Base-by-base conservation (phyloP, 2,329 filamentous ascomycete species). In the Beauveria sp. region DNA sequence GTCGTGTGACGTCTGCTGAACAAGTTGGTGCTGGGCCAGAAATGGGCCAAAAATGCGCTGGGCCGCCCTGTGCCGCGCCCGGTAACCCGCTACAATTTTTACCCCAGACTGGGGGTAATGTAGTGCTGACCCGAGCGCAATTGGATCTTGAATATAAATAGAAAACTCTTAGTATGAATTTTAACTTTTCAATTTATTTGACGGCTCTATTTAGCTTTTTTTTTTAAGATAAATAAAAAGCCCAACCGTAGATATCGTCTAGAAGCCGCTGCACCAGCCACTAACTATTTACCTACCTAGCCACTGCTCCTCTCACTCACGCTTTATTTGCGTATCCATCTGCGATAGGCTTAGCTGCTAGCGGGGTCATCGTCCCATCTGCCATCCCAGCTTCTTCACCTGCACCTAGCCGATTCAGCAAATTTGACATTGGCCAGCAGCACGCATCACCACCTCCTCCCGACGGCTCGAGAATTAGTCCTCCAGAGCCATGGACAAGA, bases 401-500 rank as follows among this genome's bases (percentile, higher is more conserved):
- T 43, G 51, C 47, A 42, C 20, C 40, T 30, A 47, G 20, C 45
- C n/a, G 28, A 45, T 47, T 38, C 20, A 16, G 43, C 20, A 40
- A 18, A 38, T n/a, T 24, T n/a, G 14, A 22, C 55, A 50, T 58
- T 58, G 55, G 45, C 45, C 55, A 58, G 22, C 53, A 45, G 18
- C 53, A 3, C 51, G 40, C 60, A 54, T 49, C 34, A 51, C 30
- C 24, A 50, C 9, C 46, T 8, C 18, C 12, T 47, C 42, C 18
- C 16, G 43, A n/a, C 51, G 20, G 14, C 42, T 28, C 28, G n/a
- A 20, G 10, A 46, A 16, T 12, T n/a, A 20, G 20, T 16, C 52
- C 26, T 3, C 42, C 20, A 4, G 5, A 24, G 61, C 60, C 56
- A 83, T 84, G 81, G 79, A 87, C 65, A 84, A 88, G 71, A 86